Base-by-base conservation (phyloP, 306 rosid species). In the Cucurbita pepo region DNA sequence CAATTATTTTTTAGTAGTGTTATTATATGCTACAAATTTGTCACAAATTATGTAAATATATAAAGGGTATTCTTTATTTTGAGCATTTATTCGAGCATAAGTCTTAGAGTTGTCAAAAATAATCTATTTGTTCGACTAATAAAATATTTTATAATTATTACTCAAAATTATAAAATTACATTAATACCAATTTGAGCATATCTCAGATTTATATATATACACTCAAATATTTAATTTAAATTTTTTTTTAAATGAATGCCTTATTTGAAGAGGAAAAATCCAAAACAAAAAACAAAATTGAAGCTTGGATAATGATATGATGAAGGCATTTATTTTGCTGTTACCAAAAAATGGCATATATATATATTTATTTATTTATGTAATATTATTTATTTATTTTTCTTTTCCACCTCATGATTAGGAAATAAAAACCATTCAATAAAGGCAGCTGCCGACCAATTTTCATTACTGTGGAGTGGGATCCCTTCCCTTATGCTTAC, bases 381-480 rank as follows among this genome's bases (percentile, higher is more conserved):
- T 25, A 25, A 25, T 25, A 25, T 15, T 52, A 52, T 51, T 14
- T 51, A 50, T 50, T 10, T 54, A n/a, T 18, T 41, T 41, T 57
- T 7, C 11, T 61, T 30, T 15, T 15, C 22, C 22, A 61, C 47
- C 21, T 37, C 11, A 61, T 61, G 67, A 15, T 61, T 61, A 37
- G 47, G 67, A 61, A 37, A 61, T 34, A 10, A 14, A 61, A 61
- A 61, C 15, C 4, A 61, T 14, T 61, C 67, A 61, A 61, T 61
- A 61, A 37, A 61, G 11, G 67, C 67, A 61, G 67, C 67, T 61
- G 67, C 67, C 47, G 67, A 61, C 67, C 67, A 61, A 6, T 34
- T 37, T 37, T 61, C 47, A 14, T 34, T 37, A 61, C 47, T 37
- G 66, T 61, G 67, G 67, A 37, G 22, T 61, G 67, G 67, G 67